Evolutionary conservation across 345 rosid genomes (phyloP).

Genomic region (Bruguiera gymnorhiza): DNA sequence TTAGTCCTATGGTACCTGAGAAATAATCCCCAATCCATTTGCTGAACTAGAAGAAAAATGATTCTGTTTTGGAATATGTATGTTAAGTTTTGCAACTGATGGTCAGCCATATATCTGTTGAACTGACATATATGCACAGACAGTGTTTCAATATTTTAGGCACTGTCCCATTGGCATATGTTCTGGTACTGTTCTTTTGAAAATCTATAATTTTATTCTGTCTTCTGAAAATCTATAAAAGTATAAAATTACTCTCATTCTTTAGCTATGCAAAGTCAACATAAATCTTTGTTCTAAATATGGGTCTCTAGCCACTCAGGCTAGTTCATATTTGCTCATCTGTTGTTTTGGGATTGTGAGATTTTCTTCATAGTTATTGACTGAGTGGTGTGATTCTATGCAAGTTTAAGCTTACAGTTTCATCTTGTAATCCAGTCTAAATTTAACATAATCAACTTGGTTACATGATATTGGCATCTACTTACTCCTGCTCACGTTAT

Average conservation of each 20-base stretch:
- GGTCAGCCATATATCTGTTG: not conserved
- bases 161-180: too few relatives aligned
- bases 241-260: too few relatives aligned
- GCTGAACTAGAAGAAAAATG: not conserved
- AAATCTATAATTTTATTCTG: too few relatives aligned
- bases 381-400: too few relatives aligned
- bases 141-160: too few relatives aligned
- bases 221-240: too few relatives aligned
- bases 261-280: too few relatives aligned
- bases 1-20: not conserved
- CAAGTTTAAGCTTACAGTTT: slow-evolving; percentile 4
- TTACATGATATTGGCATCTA: not conserved
- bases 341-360: not conserved
- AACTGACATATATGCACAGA: not conserved
- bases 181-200: too few relatives aligned
- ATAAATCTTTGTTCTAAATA: too few relatives aligned
- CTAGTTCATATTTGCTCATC: too few relatives aligned
- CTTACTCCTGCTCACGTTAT: not conserved
- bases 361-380: not conserved
- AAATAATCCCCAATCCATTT: not conserved
- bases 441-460: not conserved
- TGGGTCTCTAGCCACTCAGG: too few relatives aligned
- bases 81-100: not conserved
- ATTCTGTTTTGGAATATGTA: not conserved
- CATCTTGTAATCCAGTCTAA: not conserved